Conservation (phyloP, 768 basidiomycete genomes). For the Mycena indigotica region DNA sequence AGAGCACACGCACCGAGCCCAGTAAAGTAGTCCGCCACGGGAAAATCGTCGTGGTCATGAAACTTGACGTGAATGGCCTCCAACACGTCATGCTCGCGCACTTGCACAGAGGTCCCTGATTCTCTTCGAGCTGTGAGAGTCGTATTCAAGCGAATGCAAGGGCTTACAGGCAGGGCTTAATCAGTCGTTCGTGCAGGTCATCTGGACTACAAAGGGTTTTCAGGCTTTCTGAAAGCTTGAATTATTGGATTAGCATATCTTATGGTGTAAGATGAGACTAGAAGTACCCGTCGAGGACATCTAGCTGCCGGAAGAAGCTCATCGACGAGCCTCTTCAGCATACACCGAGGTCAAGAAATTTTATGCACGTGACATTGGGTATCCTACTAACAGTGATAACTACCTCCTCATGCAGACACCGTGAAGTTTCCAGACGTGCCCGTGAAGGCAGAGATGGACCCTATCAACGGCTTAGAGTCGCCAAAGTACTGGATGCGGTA, state of each 20-base stretch:
- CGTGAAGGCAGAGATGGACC: conserved; percentile 63
- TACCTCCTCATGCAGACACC: neutral
- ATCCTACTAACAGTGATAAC: no score
- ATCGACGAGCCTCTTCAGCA: conserved; percentile 13
- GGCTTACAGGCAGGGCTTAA: conserved; percentile 12
- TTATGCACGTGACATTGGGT: no score
- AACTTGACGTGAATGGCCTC: conserved; percentile 10
- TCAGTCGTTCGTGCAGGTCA: neutral
- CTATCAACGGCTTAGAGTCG: conserved; percentile 71
- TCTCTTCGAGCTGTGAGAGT: neutral
- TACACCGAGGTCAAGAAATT: conserved; percentile 7
- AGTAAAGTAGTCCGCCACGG: conserved; percentile 13
- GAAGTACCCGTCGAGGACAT: conserved; percentile 4
- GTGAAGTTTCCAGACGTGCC: conserved; percentile 66
- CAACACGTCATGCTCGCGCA: neutral
- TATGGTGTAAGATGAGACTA: neutral
- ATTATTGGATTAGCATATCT: neutral
- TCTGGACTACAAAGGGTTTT: conserved; percentile 4
- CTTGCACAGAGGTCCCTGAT: conserved; percentile 6
- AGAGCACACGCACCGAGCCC: conserved; percentile 8
- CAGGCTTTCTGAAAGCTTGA: conserved; percentile 8
- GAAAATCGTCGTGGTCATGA: conserved; percentile 12
- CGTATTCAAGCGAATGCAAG: neutral
- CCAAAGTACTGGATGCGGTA: conserved; percentile 76
- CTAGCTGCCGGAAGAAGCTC: conserved; percentile 14